Evolutionary conservation across 345 rosid species (phyloP), one percentile per base, ranked within the genome.

Genomic region (Draba incana): DNA sequence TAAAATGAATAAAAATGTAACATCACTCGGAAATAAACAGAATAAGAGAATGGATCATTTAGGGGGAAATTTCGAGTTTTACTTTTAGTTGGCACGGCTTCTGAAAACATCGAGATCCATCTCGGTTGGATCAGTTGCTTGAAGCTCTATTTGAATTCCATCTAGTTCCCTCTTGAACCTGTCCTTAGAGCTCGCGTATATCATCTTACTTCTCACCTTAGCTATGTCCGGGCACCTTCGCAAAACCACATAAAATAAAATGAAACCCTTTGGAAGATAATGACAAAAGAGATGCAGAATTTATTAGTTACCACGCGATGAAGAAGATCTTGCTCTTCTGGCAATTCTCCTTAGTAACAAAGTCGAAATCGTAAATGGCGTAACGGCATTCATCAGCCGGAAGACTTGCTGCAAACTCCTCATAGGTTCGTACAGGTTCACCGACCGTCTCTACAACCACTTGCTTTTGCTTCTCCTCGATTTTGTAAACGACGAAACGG

Each of bases 241-340:
- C 43, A 60, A 15, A 1, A 31, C 33, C 4, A 52, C 6, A 28
- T 8, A 16, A 8, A 27, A 10, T 3, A 35, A 35, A 0, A 35
- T 35, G 20, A 20, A 20, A 20, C 20, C 20, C 20, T 20, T 20
- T 20, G 0, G 20, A 20, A 20, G 20, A 20, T 20, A 20, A 20
- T 20, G 20, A 20, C 0, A 20, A 20, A 20, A 20, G 20, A 20
- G 20, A 20, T 20, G 20, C 20, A 20, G 39, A 35, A 10, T 35
- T 35, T 35, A 35, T 30, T 2, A 9, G 8, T 5, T 78, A 85
- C 96, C 92, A 87, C 4, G 96, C 85, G 24, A 86, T 70, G 86
- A 89, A 89, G 86, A 89, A 80, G 3, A 86, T 86, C 80, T 92
- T 92, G 96, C 96, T 89, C 78, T 88, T 92, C 87, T 92, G 98